Evolutionary conservation across 352 stramenopile genomes (phyloP).

Genomic region (Phytophthora multivora): DNA sequence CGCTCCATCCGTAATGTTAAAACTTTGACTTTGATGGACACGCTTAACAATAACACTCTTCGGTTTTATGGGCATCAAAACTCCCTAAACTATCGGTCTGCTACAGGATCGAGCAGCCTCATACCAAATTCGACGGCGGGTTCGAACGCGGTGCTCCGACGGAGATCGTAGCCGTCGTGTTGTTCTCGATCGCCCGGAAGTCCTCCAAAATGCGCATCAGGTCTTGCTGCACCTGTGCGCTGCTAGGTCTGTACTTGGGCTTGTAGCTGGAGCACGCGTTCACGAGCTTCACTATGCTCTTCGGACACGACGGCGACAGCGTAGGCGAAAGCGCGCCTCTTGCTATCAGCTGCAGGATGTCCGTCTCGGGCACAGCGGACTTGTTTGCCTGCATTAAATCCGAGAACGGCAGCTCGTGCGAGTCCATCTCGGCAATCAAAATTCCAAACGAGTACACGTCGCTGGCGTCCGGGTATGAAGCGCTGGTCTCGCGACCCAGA

Average conservation of each 20-base stretch:
- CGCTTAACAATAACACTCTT: conserved; percentile 8
- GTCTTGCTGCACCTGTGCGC: conserved; percentile 39
- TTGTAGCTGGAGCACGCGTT: conserved; percentile 45
- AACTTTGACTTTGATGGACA: not conserved
- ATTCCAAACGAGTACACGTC: conserved; percentile 79
- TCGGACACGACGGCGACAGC: conserved; percentile 53
- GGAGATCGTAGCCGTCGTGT: conserved; percentile 29
- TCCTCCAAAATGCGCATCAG: conserved; percentile 41
- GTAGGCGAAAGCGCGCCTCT: conserved; percentile 61
- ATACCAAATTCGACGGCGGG: conserved; percentile 36
- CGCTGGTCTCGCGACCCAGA: conserved; percentile 51
- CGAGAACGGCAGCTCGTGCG: conserved; percentile 71
- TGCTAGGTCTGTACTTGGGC: conserved; percentile 41
- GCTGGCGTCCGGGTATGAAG: conserved; percentile 47
- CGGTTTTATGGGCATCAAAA: conserved; percentile 11
- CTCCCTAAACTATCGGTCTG: conserved; percentile 17
- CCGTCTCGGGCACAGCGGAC: conserved; percentile 55
- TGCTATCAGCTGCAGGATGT: conserved; percentile 73
- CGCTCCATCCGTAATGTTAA: no score
- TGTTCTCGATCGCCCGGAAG: conserved; percentile 27
- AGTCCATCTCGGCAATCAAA: conserved; percentile 73
- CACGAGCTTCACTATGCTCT: conserved; percentile 54
- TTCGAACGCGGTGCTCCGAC: conserved; percentile 24
- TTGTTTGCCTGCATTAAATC: conserved; percentile 69
- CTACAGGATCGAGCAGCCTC: conserved; percentile 4